phyloP scores from a whole-genome alignment of 495 filamentous ascomycete genomes.

The Rhypophila decipiens region DNA sequence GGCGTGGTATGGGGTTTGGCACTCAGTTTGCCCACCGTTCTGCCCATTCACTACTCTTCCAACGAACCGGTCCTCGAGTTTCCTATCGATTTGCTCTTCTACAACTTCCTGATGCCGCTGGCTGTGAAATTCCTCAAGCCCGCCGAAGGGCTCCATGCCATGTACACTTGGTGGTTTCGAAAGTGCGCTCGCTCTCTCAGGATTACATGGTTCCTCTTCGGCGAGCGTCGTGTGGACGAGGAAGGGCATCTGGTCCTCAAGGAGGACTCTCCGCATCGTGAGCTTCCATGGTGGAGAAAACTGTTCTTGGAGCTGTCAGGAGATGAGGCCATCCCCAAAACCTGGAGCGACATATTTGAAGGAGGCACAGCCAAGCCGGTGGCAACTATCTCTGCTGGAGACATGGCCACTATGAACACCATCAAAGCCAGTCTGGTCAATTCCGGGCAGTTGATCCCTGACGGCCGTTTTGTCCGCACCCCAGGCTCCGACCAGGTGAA shows the following conservation, averaged over 20 bases:
- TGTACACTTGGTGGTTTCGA: constrained; percentile 97
- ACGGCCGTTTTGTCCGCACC: constrained; percentile 83
- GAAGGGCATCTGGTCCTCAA: constrained; percentile 52
- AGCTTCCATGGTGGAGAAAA: constrained; percentile 23
- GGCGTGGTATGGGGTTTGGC: constrained; percentile 92
- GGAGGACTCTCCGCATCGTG: constrained; percentile 16
- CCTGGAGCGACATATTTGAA: constrained; percentile 36
- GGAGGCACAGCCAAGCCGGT: constrained; percentile 29
- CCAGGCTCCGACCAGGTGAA: constrained; percentile 91
- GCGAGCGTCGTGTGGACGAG: constrained; percentile 71
- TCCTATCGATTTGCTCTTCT: constrained; percentile 88
- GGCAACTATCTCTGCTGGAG: constrained; percentile 13
- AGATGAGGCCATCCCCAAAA: constrained; percentile 27
- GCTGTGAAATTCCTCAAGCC: constrained; percentile 77
- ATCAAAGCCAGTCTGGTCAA: constrained; percentile 36
- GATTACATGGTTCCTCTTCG: constrained; percentile 88
- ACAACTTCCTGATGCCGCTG: constrained; percentile 89
- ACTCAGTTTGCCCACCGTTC: constrained; percentile 55
- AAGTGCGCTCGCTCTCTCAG: constrained; percentile 74
- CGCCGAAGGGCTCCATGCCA: constrained; percentile 68
- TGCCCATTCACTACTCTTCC: constrained; percentile 89
- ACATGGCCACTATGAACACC: constrained; percentile 14
- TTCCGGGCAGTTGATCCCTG: constrained; percentile 40
- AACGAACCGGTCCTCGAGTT: constrained; percentile 90
- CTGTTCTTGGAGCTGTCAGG: constrained; percentile 30